Conservation (phyloP, 768 basidiomycete genomes). For the Leccinum imitatum region DNA sequence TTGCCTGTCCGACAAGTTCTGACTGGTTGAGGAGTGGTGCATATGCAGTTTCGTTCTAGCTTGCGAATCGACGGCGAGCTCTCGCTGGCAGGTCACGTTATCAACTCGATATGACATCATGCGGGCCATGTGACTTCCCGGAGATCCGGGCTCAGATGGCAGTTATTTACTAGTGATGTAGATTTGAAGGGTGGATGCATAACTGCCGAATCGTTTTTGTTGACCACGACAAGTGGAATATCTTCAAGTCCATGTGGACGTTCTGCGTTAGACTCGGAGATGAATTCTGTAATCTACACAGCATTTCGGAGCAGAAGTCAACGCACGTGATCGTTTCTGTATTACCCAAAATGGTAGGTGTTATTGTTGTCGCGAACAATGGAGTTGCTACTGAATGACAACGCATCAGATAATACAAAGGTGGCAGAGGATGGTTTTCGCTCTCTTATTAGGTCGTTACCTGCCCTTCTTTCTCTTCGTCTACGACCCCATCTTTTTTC, state of each 20-base stretch:
- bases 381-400: neutral
- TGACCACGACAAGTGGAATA: neutral
- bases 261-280: neutral
- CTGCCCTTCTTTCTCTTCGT: constrained; percentile 11
- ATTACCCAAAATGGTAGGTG: constrained; percentile 18
- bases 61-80: neutral
- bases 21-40: neutral
- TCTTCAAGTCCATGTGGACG: neutral
- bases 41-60: neutral
- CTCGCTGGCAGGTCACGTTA: neutral
- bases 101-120: neutral
- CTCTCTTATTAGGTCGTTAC: constrained; percentile 15
- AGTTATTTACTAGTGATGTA: too few relatives aligned
- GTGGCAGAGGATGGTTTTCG: constrained; percentile 10
- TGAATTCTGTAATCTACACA: neutral
- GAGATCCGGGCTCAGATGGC: too few relatives aligned
- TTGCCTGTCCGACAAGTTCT: neutral
- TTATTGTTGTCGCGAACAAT: constrained; percentile 36
- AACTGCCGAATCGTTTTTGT: neutral
- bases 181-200: too few relatives aligned
- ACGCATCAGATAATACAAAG: constrained; percentile 26
- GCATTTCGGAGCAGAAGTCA: neutral
- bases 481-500: constrained; percentile 9
- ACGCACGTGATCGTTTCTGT: constrained; percentile 7
- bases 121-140: too few relatives aligned